Conservation (phyloP, 2,329 filamentous ascomycete species). For the Cladophialophora chaetospira region DNA sequence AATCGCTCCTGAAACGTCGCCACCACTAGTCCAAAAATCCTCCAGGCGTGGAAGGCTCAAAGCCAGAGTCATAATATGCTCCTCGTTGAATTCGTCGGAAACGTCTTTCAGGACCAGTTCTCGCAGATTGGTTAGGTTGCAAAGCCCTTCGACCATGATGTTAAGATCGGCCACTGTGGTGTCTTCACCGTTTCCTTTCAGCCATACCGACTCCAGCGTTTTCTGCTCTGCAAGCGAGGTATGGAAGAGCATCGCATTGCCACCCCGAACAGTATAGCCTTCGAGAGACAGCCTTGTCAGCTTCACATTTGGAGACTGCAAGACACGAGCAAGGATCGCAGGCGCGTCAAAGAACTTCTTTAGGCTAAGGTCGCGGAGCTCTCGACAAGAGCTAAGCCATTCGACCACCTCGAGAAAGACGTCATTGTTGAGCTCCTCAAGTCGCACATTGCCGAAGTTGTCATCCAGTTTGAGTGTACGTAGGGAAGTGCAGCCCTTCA, state of each 20-base stretch:
- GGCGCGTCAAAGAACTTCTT: constrained; percentile 55
- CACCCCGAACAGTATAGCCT: constrained; percentile 34
- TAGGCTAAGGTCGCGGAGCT: constrained; percentile 55
- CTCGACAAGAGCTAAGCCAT: constrained; percentile 59
- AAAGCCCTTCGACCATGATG: constrained; percentile 37
- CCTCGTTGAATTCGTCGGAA: constrained; percentile 38
- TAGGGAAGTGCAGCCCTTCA: constrained; percentile 54
- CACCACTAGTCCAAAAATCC: constrained; percentile 39
- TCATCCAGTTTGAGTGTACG: constrained; percentile 54
- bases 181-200: constrained; percentile 37
- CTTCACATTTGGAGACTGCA: constrained; percentile 34
- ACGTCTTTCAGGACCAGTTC: constrained; percentile 41
- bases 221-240: constrained; percentile 35
- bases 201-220: constrained; percentile 36
- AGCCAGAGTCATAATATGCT: constrained; percentile 37
- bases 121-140: constrained; percentile 36
- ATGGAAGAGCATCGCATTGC: constrained; percentile 35
- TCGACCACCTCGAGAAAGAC: constrained; percentile 53
- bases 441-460: constrained; percentile 45
- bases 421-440: constrained; percentile 57
- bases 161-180: constrained; percentile 34
- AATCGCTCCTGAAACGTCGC: constrained; percentile 36
- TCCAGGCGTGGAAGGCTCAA: constrained; percentile 38
- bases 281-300: constrained; percentile 38
- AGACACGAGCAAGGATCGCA: constrained; percentile 36